Evolutionary conservation across 2,329 filamentous ascomycete species (phyloP), one percentile per base, ranked within the genome.

Genomic region (Pseudocercospora vitis): DNA sequence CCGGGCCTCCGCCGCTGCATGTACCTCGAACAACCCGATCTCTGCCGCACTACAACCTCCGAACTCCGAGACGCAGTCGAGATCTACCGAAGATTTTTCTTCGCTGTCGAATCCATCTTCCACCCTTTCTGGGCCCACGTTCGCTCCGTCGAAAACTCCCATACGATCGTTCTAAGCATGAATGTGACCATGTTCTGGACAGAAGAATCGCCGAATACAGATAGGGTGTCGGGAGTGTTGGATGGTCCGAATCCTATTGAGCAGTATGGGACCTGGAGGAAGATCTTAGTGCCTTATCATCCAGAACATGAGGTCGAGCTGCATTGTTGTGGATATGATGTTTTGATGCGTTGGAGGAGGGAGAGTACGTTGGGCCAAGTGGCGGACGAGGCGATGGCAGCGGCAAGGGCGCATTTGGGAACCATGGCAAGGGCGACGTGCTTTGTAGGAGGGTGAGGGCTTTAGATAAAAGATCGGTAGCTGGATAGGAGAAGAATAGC

Each of bases 81-180:
- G 18, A 49, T 40, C 44, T 60, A 62, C 50, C 52, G 53, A 23
- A 31, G 28, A 37, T 62, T 62, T 48, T 62, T 62, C 53, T 56
- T 46, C 42, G 50, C 55, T 19, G 53, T 62, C 12, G 51, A 60
- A 32, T 46, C 49, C 44, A 37, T 62, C 2, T 48, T 62, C 19
- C 58, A 58, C 21, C 60, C 60, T 5, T 62, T 62, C 55, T 62
- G 60, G 60, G 57, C 53, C 49, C 54, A 62, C 23, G 52, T 60
- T 12, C 57, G 60, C 39, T 42, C 51, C 14, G 51, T 57, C 39
- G 35, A 52, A 7, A 50, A 50, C 19, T 45, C 55, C 8, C 48
- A 57, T 26, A 46, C 51, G 3, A 56, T 58, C 11, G 52, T 60
- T 1, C 47, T 62, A 19, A 53, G 53, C 19, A 37, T 62, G 47